phyloP scores from a whole-genome alignment of 306 rosid species.

The Gastrolobium villosum region DNA sequence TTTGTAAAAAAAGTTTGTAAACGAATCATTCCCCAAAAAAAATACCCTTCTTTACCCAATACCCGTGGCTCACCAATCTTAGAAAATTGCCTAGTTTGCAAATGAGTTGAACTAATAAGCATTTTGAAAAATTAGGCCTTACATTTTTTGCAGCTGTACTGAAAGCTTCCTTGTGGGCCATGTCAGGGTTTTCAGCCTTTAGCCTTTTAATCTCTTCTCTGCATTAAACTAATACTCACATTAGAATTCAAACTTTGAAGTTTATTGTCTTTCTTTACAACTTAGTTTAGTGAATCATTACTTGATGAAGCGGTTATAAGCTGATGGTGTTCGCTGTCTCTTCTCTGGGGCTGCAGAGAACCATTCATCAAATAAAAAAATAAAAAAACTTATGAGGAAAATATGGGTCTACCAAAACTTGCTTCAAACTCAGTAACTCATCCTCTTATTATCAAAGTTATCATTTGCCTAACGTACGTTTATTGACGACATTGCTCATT shows the following conservation, averaged over 20 bases:
- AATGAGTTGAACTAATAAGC: neutral
- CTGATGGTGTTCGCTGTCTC: conserved; percentile 96
- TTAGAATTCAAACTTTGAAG: conserved; percentile 14
- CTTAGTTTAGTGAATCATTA: conserved; percentile 49
- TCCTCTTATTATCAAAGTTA: conserved; percentile 1
- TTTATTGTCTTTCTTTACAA: neutral
- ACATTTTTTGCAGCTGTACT: conserved; percentile 94
- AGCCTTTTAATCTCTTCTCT: conserved; percentile 95
- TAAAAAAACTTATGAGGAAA: neutral
- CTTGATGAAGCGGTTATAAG: conserved; percentile 94
- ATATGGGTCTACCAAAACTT: conserved; percentile 8
- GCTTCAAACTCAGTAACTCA: neutral
- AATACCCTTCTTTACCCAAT: neutral
- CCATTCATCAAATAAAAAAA: conserved; percentile 34
- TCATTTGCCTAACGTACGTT: conserved; percentile 66
- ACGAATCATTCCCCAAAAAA: too few species aligned
- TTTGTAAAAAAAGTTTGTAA: too few species aligned
- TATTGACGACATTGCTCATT: conserved; percentile 65
- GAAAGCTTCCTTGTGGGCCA: conserved; percentile 97
- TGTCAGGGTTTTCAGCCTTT: conserved; percentile 82
- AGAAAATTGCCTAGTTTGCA: neutral
- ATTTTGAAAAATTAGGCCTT: conserved; percentile 20
- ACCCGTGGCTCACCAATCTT: conserved; percentile 13
- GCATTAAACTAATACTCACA: conserved; percentile 46
- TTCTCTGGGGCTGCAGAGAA: conserved; percentile 82